These are phyloP conservation scores for Aspergillus versicolor DNA, from an alignment of 2,329 filamentous ascomycete genomes.

Conservation along the genomic window DNA sequence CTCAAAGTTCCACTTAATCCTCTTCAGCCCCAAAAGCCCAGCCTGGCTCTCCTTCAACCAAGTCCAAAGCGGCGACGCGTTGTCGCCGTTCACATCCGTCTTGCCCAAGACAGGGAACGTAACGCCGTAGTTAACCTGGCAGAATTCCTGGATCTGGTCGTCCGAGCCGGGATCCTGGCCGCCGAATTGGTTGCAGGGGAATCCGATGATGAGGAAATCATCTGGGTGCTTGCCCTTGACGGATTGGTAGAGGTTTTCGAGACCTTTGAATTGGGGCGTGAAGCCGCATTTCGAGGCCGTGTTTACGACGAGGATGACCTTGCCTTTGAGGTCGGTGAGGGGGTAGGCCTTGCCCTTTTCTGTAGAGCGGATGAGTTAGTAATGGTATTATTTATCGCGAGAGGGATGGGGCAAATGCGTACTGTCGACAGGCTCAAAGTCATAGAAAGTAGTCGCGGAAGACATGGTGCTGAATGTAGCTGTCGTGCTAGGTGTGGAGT, in stretches of 20 bases:
- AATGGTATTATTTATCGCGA: background rate
- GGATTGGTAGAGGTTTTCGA: constrained; percentile 85
- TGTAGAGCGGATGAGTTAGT: constrained; percentile 34
- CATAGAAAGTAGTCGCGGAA: constrained; percentile 59
- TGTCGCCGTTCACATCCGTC: constrained; percentile 87
- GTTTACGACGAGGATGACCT: constrained; percentile 95
- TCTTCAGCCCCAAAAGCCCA: constrained; percentile 82
- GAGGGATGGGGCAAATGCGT: constrained; percentile 25
- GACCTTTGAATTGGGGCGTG: constrained; percentile 88
- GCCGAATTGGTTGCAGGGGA: constrained; percentile 98
- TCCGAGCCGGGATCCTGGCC: constrained; percentile 81
- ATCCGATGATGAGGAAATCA: constrained; percentile 85
- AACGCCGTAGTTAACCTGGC: constrained; percentile 92
- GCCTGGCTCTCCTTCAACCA: constrained; percentile 72
- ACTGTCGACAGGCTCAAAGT: constrained; percentile 61
- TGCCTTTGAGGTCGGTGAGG: constrained; percentile 74
- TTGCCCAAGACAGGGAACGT: constrained; percentile 89
- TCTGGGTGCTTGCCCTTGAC: constrained; percentile 68
- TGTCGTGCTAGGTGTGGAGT: background rate
- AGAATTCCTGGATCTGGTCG: constrained; percentile 80
- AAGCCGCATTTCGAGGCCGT: constrained; percentile 98
- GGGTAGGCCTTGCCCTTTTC: constrained; percentile 72
- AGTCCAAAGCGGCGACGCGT: constrained; percentile 74
- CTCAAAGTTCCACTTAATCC: constrained; percentile 99
- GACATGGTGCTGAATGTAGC: constrained; percentile 47